Percentiles rank a stretch among this genome's conserved stretches.
These are phyloP conservation scores for Lagerstroemia speciosa DNA, from an alignment of 345 rosid genomes.

Conservation along the genomic window DNA sequence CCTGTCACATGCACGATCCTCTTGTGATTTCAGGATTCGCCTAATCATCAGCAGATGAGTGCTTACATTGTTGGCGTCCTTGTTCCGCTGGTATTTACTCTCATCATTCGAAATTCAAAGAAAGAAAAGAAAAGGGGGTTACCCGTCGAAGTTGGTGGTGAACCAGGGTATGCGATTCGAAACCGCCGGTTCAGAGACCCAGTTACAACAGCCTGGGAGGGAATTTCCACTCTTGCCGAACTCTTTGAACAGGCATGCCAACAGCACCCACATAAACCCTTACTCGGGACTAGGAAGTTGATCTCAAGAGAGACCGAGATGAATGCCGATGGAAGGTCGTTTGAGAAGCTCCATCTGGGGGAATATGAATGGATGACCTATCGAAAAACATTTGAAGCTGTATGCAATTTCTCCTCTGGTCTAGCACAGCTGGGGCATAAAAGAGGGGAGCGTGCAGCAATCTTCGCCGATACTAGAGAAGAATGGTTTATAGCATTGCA, in stretches of 20 bases:
- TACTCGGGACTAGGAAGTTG: conserved; percentile 74
- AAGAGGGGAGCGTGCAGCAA: conserved; percentile 81
- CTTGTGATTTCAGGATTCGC: conserved; percentile 4
- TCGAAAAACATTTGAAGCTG: conserved; percentile 49
- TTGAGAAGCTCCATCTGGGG: conserved; percentile 94
- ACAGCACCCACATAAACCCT: conserved; percentile 32
- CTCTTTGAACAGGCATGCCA: conserved; percentile 79
- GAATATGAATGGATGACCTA: conserved; percentile 84
- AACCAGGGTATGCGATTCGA: conserved; percentile 62
- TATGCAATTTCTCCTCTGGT: conserved; percentile 75
- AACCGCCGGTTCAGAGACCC: conserved; percentile 47
- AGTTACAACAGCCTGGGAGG: conserved; percentile 64
- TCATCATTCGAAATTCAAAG: conserved; percentile 50
- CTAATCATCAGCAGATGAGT: conserved; percentile 42
- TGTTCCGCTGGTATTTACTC: conserved; percentile 63
- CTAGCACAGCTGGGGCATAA: conserved; percentile 60
- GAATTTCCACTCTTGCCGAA: conserved; percentile 71
- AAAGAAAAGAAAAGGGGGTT: conserved; percentile 67
- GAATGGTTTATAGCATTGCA: conserved; percentile 96
- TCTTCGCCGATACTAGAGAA: conserved; percentile 87
- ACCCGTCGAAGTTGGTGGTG: conserved; percentile 72
- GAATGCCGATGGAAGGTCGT: conserved; percentile 52
- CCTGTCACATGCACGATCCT: neutral
- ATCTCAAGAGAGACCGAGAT: conserved; percentile 62
- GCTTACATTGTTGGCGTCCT: conserved; percentile 62